These are phyloP conservation scores for Neurospora sp. DNA, from an alignment of 495 filamentous ascomycete genomes.

Conservation along the genomic window DNA sequence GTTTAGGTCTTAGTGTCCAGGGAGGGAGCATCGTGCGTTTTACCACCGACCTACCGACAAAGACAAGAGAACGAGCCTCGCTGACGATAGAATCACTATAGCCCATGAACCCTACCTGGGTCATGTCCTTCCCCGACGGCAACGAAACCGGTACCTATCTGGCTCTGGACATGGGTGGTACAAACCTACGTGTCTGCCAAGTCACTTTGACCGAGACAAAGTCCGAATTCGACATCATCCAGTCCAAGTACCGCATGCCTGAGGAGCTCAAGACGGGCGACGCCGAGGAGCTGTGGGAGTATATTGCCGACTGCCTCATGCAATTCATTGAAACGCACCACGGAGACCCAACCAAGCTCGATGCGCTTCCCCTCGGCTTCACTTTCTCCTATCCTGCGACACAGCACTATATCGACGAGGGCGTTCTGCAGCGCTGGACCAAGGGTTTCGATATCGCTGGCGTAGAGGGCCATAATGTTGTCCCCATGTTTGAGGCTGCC, in stretches of 20 bases:
- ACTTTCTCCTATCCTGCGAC: constrained; percentile 98
- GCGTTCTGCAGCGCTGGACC: constrained; percentile 93
- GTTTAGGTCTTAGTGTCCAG: constrained; percentile 65
- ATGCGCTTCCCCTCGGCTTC: constrained; percentile 78
- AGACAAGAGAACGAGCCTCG: background rate
- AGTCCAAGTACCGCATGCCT: constrained; percentile 96
- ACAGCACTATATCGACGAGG: constrained; percentile 93
- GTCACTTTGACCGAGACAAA: constrained; percentile 82
- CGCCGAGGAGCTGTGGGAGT: constrained; percentile 90
- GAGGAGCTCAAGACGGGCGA: constrained; percentile 89
- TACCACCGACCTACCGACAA: background rate
- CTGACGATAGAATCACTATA: constrained; percentile 24
- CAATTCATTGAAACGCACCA: constrained; percentile 95
- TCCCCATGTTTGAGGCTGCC: constrained; percentile 82
- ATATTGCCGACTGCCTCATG: constrained; percentile 93
- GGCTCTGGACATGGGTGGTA: constrained; percentile 96
- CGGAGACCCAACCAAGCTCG: constrained; percentile 47
- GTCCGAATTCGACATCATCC: constrained; percentile 96
- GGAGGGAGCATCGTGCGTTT: constrained; percentile 83
- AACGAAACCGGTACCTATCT: constrained; percentile 84
- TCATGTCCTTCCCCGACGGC: constrained; percentile 85
- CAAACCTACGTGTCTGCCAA: constrained; percentile 95
- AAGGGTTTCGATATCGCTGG: constrained; percentile 98
- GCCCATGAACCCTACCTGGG: constrained; percentile 99
- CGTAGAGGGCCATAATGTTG: constrained; percentile 90